Base-by-base conservation (phyloP, 345 rosid species). In the Hypericum androsaemum region DNA sequence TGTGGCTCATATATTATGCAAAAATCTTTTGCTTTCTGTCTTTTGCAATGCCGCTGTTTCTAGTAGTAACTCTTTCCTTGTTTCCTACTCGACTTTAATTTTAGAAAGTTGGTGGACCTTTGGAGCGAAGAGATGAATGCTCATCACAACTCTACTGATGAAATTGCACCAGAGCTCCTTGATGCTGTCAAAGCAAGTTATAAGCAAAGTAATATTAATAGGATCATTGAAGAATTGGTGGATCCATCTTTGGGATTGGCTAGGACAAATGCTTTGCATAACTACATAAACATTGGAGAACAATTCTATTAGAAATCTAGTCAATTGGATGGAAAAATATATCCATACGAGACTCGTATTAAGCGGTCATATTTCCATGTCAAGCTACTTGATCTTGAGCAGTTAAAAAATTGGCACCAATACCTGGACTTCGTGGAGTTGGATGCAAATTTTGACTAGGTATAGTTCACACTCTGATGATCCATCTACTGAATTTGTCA, bases 401-500 rank as follows among this genome's bases (percentile, higher is more conserved):
- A 89, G 58, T 52, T 89, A 65, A 83, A 82, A 50, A 86, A 84
- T 50, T 86, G 97, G 97, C 86, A 84, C 73, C 67, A 62, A 1
- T 89, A 89, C 75, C 64, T 89, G 64, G 77, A 73, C 77, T 89
- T 89, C 63, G 88, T 68, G 16, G 97, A 89, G 72, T 64, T 49
- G 57, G 77, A 70, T 66, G 79, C 73, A 17, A 90, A 89, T 82
- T 84, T 89, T 69, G 94, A 82, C 65, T 89, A 94, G 97, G 97
- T 89, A 86, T 53, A 46, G 37, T 36, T 67, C 50, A 41, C n/a
- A n/a, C 57, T 11, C 50, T 48, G 65, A 37, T 71, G 47, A 16
- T 53, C 40, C 53, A 58, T 41, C 32, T 64, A 52, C 47, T 66
- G 16, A 55, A 9, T 52, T 56, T 16, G 4, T 28, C 35, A 45